Conservation (phyloP, 768 basidiomycete genomes). For the Pleurotus pulmonarius region DNA sequence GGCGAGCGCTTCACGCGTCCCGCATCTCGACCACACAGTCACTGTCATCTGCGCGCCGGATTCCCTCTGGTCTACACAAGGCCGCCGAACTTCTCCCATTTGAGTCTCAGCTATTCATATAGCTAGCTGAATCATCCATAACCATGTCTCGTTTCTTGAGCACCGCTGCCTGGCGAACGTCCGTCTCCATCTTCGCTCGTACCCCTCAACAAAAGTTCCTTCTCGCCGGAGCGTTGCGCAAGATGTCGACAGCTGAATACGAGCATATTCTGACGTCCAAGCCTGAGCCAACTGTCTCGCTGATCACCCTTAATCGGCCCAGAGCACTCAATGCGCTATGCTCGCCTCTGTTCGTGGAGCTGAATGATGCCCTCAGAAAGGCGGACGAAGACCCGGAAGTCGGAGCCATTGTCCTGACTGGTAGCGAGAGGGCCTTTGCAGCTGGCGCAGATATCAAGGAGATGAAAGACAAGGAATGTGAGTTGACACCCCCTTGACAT, state of each 20-base stretch:
- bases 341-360: slow-evolving; percentile 73
- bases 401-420: slow-evolving; percentile 88
- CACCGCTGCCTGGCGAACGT: slow-evolving; percentile 2
- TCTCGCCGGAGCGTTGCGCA: slow-evolving; percentile 21
- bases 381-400: slow-evolving; percentile 69
- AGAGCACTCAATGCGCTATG: slow-evolving; percentile 88
- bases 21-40: background rate
- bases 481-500: slow-evolving; percentile 19
- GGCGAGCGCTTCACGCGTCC: background rate
- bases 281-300: slow-evolving; percentile 65
- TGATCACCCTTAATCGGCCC: slow-evolving; percentile 86
- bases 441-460: slow-evolving; percentile 99
- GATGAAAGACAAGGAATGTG: slow-evolving; percentile 96
- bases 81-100: background rate
- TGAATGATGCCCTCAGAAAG: slow-evolving; percentile 72
- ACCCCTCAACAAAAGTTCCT: background rate
- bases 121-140: background rate
- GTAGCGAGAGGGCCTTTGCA: slow-evolving; percentile 93
- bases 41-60: background rate
- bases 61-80: background rate
- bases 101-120: slow-evolving; percentile 8
- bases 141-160: slow-evolving; percentile 6
- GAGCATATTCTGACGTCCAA: slow-evolving; percentile 66
- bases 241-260: slow-evolving; percentile 55
- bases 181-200: slow-evolving; percentile 1